These are phyloP conservation scores for Trichoderma atrobrunneum DNA, from an alignment of 2,329 filamentous ascomycete genomes.

Conservation along the genomic window DNA sequence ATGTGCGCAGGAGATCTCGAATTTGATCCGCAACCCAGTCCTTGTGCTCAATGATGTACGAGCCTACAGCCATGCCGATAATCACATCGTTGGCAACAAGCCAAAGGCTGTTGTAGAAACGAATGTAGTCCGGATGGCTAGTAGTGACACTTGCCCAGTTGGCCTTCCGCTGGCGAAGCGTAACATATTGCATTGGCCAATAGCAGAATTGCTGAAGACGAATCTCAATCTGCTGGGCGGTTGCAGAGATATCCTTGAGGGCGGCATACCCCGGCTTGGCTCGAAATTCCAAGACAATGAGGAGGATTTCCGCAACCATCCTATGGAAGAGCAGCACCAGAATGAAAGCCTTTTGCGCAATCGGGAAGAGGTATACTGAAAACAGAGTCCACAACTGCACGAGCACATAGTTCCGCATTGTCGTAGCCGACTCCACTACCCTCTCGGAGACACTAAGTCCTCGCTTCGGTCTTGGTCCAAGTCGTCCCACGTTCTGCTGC, in stretches of 20 bases:
- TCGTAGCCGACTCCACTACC: conserved; percentile 88
- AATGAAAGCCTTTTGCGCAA: conserved; percentile 72
- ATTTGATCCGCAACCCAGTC: conserved; percentile 79
- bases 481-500: conserved; percentile 83
- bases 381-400: conserved; percentile 68
- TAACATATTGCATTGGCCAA: conserved; percentile 96
- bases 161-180: conserved; percentile 79
- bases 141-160: conserved; percentile 96
- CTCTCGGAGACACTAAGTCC: conserved; percentile 90
- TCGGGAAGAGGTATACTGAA: conserved; percentile 72
- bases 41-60: conserved; percentile 95
- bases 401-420: conserved; percentile 73
- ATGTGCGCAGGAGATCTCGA: conserved; percentile 69
- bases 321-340: conserved; percentile 76
- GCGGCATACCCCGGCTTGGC: conserved; percentile 74
- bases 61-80: conserved; percentile 92
- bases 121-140: conserved; percentile 95
- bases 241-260: conserved; percentile 92
- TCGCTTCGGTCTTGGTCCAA: conserved; percentile 77
- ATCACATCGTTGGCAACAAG: conserved; percentile 98
- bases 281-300: conserved; percentile 82
- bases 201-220: conserved; percentile 97
- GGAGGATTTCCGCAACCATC: conserved; percentile 72
- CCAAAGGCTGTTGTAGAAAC: conserved; percentile 98
- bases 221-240: conserved; percentile 95